Evolutionary conservation across 2,329 filamentous ascomycete genomes (phyloP), one percentile per base, ranked within the genome.

Genomic region (Talaromyces sp.): DNA sequence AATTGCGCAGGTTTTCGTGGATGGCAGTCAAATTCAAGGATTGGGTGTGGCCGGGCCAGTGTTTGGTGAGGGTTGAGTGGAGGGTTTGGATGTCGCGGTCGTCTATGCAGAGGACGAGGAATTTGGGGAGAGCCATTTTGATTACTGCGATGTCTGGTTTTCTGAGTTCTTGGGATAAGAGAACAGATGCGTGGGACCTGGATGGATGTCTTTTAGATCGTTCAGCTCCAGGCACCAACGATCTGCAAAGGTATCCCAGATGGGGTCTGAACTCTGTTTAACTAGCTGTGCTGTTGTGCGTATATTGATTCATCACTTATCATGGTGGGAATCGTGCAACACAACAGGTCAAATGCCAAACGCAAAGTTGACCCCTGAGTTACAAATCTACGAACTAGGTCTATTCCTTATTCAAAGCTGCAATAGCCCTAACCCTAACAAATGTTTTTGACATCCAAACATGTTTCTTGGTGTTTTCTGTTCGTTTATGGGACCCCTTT

Each of bases 21-120:
- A 76, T 64, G 19, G 68, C 65, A n/a, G 69, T 72, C 29, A 81
- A 68, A 5, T 77, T 75, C 62, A 80, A 69, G 8, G 68, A 63
- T 10, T 76, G 62, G 1, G 72, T 69, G 11, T 72, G 54, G 2
- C 75, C 69, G 2, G 81, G 76, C 69, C 73, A 73, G 64, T 74
- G 68, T 3, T 67, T 69, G 10, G 64, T 17, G 3, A 76, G 68
- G 2, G 80, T 82, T 1, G 69, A 45, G 2, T 76, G 67, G 70
- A 84, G 82, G n/a, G 80, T 79, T 6, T 71, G 67, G 63, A 75
- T 76, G 70, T 74, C 78, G n/a, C 69, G 64, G 19, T 70, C 49
- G n/a, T 79, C 73, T 72, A 78, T 76, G 73, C 79, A 81, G 58
- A 83, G 77, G 43, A 83, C 75, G 49, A 78, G 72, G 60, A 82